phyloP scores from a whole-genome alignment of 768 basidiomycete genomes.

The Boletus tomentosulus region DNA sequence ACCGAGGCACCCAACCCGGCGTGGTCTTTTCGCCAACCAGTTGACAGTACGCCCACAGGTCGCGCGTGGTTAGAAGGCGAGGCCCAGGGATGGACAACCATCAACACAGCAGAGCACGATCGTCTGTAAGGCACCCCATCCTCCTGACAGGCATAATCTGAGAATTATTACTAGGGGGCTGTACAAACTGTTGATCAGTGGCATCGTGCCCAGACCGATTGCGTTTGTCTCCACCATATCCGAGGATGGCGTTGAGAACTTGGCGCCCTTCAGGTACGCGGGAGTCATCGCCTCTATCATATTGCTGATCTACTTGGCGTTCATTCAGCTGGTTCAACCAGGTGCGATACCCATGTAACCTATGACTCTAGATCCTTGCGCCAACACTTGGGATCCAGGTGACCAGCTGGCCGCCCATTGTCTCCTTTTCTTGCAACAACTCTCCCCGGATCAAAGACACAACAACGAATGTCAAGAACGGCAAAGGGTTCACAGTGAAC shows the following conservation, averaged over 20 bases:
- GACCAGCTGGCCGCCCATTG: slow-evolving; percentile 24
- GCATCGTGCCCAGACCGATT: slow-evolving; percentile 43
- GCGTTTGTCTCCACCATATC: slow-evolving; percentile 40
- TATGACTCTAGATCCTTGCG: not conserved
- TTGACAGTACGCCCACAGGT: slow-evolving; percentile 28
- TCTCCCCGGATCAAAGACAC: slow-evolving; percentile 39
- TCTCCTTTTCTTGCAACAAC: slow-evolving; percentile 34
- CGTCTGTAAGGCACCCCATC: slow-evolving; percentile 17
- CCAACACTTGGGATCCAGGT: slow-evolving; percentile 12
- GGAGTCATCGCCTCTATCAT: not conserved
- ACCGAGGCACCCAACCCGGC: slow-evolving; percentile 31
- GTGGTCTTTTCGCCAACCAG: slow-evolving; percentile 30
- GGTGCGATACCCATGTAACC: slow-evolving; percentile 6
- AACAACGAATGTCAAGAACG: slow-evolving; percentile 40
- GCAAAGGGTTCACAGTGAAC: slow-evolving; percentile 49
- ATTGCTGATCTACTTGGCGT: slow-evolving; percentile 1
- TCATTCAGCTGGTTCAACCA: slow-evolving; percentile 27
- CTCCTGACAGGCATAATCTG: not conserved
- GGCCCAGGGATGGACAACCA: slow-evolving; percentile 32
- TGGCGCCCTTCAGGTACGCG: slow-evolving; percentile 41
- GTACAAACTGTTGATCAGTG: slow-evolving; percentile 36
- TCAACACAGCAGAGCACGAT: slow-evolving; percentile 30
- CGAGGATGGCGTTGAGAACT: slow-evolving; percentile 33
- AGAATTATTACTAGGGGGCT: slow-evolving; percentile 15
- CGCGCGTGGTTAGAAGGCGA: slow-evolving; percentile 34